Percentiles rank a stretch among this genome's conserved stretches.
Conservation (phyloP, 1,139 yeast genomes). For the Yamadazyma trypodendri region DNA sequence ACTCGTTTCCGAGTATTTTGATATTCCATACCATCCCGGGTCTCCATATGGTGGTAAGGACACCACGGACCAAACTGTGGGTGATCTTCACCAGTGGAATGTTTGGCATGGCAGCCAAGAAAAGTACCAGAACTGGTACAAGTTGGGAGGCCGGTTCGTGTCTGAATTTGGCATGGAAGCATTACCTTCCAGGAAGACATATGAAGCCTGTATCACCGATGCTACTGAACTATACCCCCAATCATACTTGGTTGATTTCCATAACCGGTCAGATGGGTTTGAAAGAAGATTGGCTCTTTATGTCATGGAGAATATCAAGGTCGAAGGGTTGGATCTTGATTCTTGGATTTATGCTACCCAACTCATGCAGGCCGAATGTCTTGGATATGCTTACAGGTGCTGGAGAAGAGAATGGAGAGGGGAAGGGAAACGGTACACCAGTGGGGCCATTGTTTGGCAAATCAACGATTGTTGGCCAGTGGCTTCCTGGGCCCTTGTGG, state of each 20-base stretch:
- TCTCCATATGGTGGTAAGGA: constrained; percentile 43
- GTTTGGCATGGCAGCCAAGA: constrained; percentile 50
- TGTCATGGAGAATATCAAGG: constrained; percentile 41
- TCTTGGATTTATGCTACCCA: constrained; percentile 50
- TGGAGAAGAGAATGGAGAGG: constrained; percentile 49
- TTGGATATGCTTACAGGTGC: constrained; percentile 43
- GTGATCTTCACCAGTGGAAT: constrained; percentile 51
- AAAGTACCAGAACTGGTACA: constrained; percentile 42
- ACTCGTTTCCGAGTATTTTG: constrained; percentile 19
- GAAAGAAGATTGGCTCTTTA: constrained; percentile 45
- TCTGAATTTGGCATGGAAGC: constrained; percentile 51
- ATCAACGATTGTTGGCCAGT: constrained; percentile 54
- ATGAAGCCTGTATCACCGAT: constrained; percentile 30
- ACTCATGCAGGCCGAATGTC: constrained; percentile 49
- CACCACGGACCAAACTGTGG: constrained; percentile 34
- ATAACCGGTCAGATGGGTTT: constrained; percentile 44
- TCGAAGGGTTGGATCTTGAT: constrained; percentile 29
- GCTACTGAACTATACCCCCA: constrained; percentile 34
- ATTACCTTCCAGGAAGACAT: constrained; percentile 31
- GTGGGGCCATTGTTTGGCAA: constrained; percentile 52
- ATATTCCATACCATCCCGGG: constrained; percentile 39
- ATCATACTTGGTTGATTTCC: constrained; percentile 35
- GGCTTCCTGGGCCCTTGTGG: constrained; percentile 47
- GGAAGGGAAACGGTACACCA: constrained; percentile 28
- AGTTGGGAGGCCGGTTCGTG: constrained; percentile 41